A percentile compares a stretch with the other conserved stretches of the same genome.
These are phyloP conservation scores for Hygrophoropsis aurantiaca DNA, from an alignment of 768 basidiomycete species.

Conservation along the genomic window DNA sequence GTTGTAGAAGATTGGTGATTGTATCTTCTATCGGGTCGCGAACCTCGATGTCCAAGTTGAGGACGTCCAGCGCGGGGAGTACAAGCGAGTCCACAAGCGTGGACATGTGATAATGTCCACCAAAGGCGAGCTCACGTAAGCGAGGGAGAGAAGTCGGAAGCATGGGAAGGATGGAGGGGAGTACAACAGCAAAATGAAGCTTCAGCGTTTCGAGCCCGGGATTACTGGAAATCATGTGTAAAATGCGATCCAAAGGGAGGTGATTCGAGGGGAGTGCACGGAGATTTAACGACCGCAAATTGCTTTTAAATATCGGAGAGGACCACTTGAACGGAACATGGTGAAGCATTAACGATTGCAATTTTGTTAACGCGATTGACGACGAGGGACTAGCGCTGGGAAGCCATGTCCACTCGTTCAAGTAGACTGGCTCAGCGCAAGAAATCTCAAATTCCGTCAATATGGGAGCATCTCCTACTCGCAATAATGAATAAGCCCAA, in stretches of 20 bases:
- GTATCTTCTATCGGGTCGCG: slow-evolving; percentile 76
- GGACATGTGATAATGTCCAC: slow-evolving; percentile 66
- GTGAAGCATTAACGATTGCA: slow-evolving; percentile 62
- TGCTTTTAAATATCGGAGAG: slow-evolving; percentile 65
- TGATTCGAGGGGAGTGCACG: slow-evolving; percentile 64
- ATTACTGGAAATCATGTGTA: slow-evolving; percentile 64
- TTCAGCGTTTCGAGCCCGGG: slow-evolving; percentile 54
- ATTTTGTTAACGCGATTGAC: slow-evolving; percentile 40
- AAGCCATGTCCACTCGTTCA: slow-evolving; percentile 73
- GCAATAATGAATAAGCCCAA: not conserved
- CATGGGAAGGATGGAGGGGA: slow-evolving; percentile 64
- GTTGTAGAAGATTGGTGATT: slow-evolving; percentile 57
- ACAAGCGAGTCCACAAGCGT: slow-evolving; percentile 61
- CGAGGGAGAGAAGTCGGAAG: slow-evolving; percentile 50
- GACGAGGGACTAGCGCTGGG: slow-evolving; percentile 46
- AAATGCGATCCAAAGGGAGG: slow-evolving; percentile 65
- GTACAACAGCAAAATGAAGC: slow-evolving; percentile 61
- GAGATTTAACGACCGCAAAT: slow-evolving; percentile 58
- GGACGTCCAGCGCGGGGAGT: slow-evolving; percentile 55
- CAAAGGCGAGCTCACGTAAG: slow-evolving; percentile 55
- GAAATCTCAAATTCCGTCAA: slow-evolving; percentile 78
- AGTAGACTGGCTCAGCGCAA: slow-evolving; percentile 61
- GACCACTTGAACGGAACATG: slow-evolving; percentile 78
- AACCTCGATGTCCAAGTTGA: slow-evolving; percentile 69
- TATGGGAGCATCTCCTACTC: slow-evolving; percentile 67